Evolutionary conservation across 306 rosid genomes (phyloP), one percentile per base, ranked within the genome.

Genomic region (Acacia acuminata): DNA sequence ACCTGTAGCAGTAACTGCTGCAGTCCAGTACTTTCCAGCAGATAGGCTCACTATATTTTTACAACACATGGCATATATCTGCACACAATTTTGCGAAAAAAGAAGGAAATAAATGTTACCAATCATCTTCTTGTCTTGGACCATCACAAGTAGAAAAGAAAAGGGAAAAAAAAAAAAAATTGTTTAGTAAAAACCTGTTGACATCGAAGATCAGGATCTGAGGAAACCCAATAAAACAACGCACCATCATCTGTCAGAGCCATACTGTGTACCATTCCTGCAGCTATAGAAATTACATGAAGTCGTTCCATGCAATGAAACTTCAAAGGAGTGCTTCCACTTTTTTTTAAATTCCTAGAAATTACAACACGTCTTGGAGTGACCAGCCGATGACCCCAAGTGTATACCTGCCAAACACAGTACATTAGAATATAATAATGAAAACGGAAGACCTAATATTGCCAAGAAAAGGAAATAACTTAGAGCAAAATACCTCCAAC

Each of bases 321-420:
- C 90, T 92, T 96, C 84, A 96, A 84, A 56, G 90, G 90, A 73
- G 83, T 77, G 81, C 82, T 90, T 81, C 98, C 98, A 76, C 92
- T 81, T 87, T 92, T 96, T 91, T 96, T 96, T 15, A 96, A 90
- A 89, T 90, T 93, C 89, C 97, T 93, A 82, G 89, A 82, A 55
- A 96, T 82, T 20, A 94, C 91, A 40, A 94, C 97, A 71, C 99
- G 98, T 82, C 84, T 91, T 36, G 99, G 97, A 38, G 94, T 93
- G 72, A 96, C 99, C 77, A 91, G 96, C 63, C 94, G 91, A 90
- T 96, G 94, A 79, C 99, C 99, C 98, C 99, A 96, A 76, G 99
- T 93, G 88, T 88, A 93, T 36, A 94, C 99, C 99, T 96, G 88
- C 82, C 71, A 71, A 86, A 84, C 69, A 65, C 19, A 71, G 77